phyloP scores from a whole-genome alignment of 306 rosid genomes.

The Begonia masoniana region DNA sequence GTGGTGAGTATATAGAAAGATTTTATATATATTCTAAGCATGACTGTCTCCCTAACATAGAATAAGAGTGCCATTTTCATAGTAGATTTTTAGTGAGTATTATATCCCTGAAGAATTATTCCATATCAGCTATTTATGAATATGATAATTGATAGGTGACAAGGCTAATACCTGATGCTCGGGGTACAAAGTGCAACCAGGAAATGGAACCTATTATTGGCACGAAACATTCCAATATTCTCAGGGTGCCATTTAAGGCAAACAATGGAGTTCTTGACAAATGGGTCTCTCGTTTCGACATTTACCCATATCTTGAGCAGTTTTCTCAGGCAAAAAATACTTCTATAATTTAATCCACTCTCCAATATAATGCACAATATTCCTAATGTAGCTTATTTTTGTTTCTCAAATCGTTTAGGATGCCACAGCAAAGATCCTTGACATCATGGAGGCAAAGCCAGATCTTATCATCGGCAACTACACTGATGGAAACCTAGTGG shows the following conservation, averaged over 20 bases:
- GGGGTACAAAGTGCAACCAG: slow-evolving; percentile 75
- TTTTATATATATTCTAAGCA: too few species aligned
- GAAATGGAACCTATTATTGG: slow-evolving; percentile 60
- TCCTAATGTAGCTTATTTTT: too few species aligned
- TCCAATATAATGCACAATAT: neutral
- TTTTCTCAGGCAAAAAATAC: slow-evolving; percentile 44
- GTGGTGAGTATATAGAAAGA: slow-evolving; percentile 35
- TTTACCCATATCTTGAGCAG: slow-evolving; percentile 80
- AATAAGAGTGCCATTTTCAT: too few species aligned
- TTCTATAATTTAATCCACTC: slow-evolving; percentile 2
- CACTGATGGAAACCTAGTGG: slow-evolving; percentile 86
- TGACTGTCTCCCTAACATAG: too few species aligned
- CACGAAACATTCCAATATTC: slow-evolving; percentile 62
- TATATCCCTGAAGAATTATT: neutral
- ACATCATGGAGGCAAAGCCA: slow-evolving; percentile 65
- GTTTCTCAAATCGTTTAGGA: slow-evolving; percentile 24
- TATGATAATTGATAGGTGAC: slow-evolving; percentile 35
- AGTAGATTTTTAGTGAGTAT: too few species aligned
- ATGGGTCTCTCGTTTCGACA: slow-evolving; percentile 92
- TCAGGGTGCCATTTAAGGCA: slow-evolving; percentile 73
- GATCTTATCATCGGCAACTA: slow-evolving; percentile 84
- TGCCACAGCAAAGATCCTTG: slow-evolving; percentile 47
- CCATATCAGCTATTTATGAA: too few species aligned
- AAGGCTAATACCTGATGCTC: slow-evolving; percentile 78
- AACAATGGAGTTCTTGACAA: slow-evolving; percentile 40